Percentiles rank a stretch among this genome's conserved stretches.
These are phyloP conservation scores for Vitis labrusca DNA, from an alignment of 164 flowering plant species.

Conservation along the genomic window DNA sequence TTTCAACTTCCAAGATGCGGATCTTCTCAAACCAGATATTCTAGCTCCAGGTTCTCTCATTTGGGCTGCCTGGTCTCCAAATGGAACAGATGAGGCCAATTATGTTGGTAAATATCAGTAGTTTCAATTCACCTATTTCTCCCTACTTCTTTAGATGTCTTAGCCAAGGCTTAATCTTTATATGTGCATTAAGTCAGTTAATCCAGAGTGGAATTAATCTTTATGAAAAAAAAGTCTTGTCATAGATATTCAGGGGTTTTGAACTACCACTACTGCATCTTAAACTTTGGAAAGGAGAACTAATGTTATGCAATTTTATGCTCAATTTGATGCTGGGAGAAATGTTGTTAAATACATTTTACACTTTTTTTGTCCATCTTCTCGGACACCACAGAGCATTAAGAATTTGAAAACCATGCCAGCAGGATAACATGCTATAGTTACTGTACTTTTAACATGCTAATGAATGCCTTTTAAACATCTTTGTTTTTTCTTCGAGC, in stretches of 20 bases:
- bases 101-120: conserved; percentile 57
- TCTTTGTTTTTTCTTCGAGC: conserved; percentile 18
- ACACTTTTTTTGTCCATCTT: background rate
- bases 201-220: too few species aligned
- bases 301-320: background rate
- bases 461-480: too few species aligned
- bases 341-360: background rate
- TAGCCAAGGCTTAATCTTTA: background rate
- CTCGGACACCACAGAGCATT: background rate
- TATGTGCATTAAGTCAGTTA: background rate
- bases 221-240: background rate
- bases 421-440: too few species aligned
- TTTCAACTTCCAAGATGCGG: conserved; percentile 89
- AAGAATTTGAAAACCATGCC: background rate
- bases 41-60: conserved; percentile 97
- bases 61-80: conserved; percentile 98
- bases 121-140: background rate
- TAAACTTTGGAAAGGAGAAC: background rate
- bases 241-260: background rate
- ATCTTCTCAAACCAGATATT: conserved; percentile 96
- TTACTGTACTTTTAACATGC: too few species aligned
- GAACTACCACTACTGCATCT: background rate
- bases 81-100: conserved; percentile 93
- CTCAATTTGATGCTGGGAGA: background rate
- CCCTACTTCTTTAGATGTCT: background rate